Conservation (phyloP, 1,284 basidiomycete genomes). For the Stygiomarasmius scandens region DNA sequence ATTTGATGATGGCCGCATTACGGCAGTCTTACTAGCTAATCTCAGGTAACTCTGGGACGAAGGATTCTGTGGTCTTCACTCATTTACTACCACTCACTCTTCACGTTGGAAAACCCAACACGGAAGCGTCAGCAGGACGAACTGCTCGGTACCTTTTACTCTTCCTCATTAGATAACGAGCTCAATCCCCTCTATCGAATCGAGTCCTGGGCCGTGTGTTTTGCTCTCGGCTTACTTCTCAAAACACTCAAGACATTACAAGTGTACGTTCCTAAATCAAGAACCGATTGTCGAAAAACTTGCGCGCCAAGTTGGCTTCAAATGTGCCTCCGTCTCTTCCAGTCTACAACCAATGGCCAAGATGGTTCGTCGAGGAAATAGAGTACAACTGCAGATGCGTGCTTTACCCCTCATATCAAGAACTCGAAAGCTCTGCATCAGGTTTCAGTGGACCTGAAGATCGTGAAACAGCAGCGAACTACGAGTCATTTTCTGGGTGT, state of each 20-base stretch:
- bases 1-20: too few relatives aligned
- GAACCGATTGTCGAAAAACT: constrained; percentile 7
- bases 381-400: constrained; percentile 9
- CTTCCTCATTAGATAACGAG: too few relatives aligned
- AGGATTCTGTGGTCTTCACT: constrained; percentile 3
- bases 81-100: too few relatives aligned
- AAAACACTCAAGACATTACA: neutral
- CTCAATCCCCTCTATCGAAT: too few relatives aligned
- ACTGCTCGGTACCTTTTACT: too few relatives aligned
- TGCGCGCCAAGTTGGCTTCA: constrained; percentile 10
- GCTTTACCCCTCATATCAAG: constrained; percentile 7
- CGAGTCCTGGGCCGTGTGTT: too few relatives aligned
- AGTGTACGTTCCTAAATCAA: constrained; percentile 6
- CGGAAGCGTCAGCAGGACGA: too few relatives aligned
- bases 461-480: neutral
- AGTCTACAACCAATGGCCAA: constrained; percentile 5
- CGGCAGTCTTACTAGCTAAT: neutral
- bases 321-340: constrained; percentile 9
- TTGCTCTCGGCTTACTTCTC: neutral
- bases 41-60: constrained; percentile 5
- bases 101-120: too few relatives aligned
- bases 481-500: constrained; percentile 8
- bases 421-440: neutral
- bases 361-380: constrained; percentile 9
- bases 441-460: constrained; percentile 3